Conservation (phyloP, 2,329 filamentous ascomycete species). For the Aplosporella prunicola region DNA sequence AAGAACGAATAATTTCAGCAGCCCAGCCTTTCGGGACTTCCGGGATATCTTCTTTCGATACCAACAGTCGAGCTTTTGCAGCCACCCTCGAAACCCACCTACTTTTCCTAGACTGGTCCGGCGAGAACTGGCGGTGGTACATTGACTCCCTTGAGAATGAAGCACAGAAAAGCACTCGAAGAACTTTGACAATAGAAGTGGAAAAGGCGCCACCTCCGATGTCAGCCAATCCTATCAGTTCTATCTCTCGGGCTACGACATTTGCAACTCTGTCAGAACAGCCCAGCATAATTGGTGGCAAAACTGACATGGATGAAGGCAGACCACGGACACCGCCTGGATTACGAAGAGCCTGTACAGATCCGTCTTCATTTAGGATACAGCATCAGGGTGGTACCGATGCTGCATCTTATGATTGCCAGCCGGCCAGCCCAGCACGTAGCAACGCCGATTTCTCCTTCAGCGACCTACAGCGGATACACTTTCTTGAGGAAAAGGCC, state of each 20-base stretch:
- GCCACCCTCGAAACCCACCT: slow-evolving; percentile 25
- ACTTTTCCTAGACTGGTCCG: slow-evolving; percentile 27
- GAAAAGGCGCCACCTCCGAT: too few species aligned
- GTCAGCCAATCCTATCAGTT: too few species aligned
- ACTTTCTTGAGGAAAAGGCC: slow-evolving; percentile 28
- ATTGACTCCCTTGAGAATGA: slow-evolving; percentile 28
- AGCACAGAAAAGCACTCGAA: slow-evolving; percentile 18
- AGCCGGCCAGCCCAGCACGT: too few species aligned
- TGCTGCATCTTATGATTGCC: too few species aligned
- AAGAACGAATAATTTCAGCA: slow-evolving; percentile 19
- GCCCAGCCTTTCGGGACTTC: slow-evolving; percentile 4
- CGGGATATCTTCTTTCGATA: slow-evolving; percentile 6
- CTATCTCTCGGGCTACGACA: background rate
- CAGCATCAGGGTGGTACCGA: too few species aligned
- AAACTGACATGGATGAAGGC: background rate
- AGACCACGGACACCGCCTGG: background rate
- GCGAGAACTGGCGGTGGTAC: slow-evolving; percentile 36
- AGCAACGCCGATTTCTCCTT: slow-evolving; percentile 22
- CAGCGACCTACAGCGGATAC: slow-evolving; percentile 23
- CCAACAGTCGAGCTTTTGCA: slow-evolving; percentile 13
- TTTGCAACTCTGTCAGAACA: background rate
- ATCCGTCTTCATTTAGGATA: too few species aligned
- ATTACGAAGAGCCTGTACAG: too few species aligned
- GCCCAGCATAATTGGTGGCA: slow-evolving; percentile 2
- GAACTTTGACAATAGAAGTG: slow-evolving; percentile 8